Conservation (phyloP, 257 asterid genomes). For the Primulina eburnea region DNA sequence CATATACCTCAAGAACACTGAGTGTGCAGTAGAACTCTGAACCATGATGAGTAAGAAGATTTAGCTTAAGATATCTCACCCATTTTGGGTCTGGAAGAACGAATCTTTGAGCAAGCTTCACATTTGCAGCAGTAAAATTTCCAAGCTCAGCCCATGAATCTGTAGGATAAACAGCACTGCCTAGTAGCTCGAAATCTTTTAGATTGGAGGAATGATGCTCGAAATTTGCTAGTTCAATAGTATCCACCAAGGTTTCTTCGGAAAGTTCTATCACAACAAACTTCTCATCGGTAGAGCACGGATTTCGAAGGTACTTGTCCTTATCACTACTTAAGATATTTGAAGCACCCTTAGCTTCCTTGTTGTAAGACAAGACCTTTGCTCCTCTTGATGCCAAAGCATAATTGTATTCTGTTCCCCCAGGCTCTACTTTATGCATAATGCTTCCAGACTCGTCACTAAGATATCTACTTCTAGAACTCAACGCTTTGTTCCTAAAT, state of each 20-base stretch:
- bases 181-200: conserved; percentile 76
- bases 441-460: conserved; percentile 60
- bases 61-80: conserved; percentile 78
- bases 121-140: conserved; percentile 30
- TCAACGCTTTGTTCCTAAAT: conserved; percentile 70
- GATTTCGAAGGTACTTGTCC: conserved; percentile 94
- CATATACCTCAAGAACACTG: conserved; percentile 81
- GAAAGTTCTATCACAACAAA: conserved; percentile 89
- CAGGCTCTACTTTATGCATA: conserved; percentile 81
- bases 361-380: conserved; percentile 76
- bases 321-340: conserved; percentile 78
- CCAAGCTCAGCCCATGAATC: conserved; percentile 84
- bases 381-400: conserved; percentile 97
- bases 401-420: conserved; percentile 85
- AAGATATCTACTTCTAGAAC: conserved; percentile 37
- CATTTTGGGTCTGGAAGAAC: conserved; percentile 85
- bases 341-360: conserved; percentile 96
- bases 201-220: conserved; percentile 91
- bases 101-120: conserved; percentile 72
- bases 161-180: conserved; percentile 86
- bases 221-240: conserved; percentile 20
- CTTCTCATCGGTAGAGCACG: conserved; percentile 86
- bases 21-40: conserved; percentile 92
- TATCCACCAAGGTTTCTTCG: conserved; percentile 82
- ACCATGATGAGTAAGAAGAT: conserved; percentile 71